A percentile compares a stretch with the other conserved stretches of the same genome.
Conservation (phyloP, 139 green algal genomes). For the Microglena sp. region DNA sequence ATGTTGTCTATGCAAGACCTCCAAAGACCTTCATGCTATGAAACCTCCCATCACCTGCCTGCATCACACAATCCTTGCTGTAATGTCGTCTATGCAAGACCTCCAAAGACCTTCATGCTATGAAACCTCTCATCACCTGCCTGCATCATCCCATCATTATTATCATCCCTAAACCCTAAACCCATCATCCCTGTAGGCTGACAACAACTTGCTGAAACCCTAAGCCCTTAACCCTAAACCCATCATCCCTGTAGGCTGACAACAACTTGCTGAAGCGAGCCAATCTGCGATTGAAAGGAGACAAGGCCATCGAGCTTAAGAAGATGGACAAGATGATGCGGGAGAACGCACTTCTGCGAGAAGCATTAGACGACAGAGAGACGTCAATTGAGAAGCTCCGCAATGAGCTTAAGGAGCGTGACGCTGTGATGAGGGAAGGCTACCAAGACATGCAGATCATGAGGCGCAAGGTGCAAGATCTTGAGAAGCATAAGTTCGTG, state of each 20-base stretch:
- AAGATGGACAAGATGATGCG: slow-evolving; percentile 11
- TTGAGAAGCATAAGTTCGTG: slow-evolving; percentile 60
- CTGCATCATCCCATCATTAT: too few relatives aligned
- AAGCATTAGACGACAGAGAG: slow-evolving; percentile 3
- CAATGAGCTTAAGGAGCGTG: slow-evolving; percentile 39
- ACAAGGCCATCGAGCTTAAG: slow-evolving; percentile 15
- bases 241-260: too few relatives aligned
- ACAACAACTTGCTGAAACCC: slow-evolving; percentile 38
- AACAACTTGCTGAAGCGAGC: slow-evolving; percentile 35
- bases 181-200: too few relatives aligned
- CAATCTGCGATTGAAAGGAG: slow-evolving; percentile 35
- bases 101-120: too few relatives aligned
- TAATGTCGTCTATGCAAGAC: too few relatives aligned
- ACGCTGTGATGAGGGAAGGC: slow-evolving; percentile 42
- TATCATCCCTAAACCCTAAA: too few relatives aligned
- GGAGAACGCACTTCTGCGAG: slow-evolving; percentile 12
- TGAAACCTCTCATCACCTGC: too few relatives aligned
- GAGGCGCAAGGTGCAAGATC: slow-evolving; percentile 30
- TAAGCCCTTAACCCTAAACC: too few relatives aligned
- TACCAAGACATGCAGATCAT: slow-evolving; percentile 36
- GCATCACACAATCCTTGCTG: too few relatives aligned
- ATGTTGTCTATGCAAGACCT: too few relatives aligned
- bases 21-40: too few relatives aligned
- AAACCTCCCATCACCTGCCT: too few relatives aligned
- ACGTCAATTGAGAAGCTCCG: slow-evolving; percentile 29